Evolutionary conservation across 805 yeast species (phyloP), one percentile per base, ranked within the genome.

Genomic region (Brettanomyces custersianus): DNA sequence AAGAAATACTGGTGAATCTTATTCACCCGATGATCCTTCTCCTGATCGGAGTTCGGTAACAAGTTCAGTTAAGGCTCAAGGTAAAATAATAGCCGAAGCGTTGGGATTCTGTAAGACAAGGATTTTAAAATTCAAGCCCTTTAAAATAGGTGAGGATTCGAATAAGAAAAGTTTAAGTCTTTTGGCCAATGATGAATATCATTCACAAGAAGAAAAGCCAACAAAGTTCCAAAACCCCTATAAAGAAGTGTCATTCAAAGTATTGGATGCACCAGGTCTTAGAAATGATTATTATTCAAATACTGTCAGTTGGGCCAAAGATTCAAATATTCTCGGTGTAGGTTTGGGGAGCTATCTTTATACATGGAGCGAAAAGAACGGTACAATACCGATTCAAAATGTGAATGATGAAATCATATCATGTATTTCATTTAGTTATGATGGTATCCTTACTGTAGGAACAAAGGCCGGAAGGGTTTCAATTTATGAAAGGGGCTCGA

Each of bases 251-350:
- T 72, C 79, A 0, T 71, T 56, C 42, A 63, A 70, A 40, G 74
- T 75, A 0, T 54, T 78, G 15, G 80, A 74, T 49, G 88, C 92
- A 0, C 87, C 87, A 0, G 74, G 75, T 2, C 54, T 85, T 36
- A 60, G 80, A 41, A 79, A 83, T 53, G 94, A 86, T 52, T 85
- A 77, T 49, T 86, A 85, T 55, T 69, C 84, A 1, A 82, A 82
- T 49, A 60, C 82, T 37, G 69, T 85, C 0, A 70, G 85, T 4
- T 85, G 94, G 94, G 74, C 87, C 0, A 51, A 50, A 6, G 46
- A 45, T 12, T 57, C 73, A 1, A 65, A 65, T 29, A 62, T 60
- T 18, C 59, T 84, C 0, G 78, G 79, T 0, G 85, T 85, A 2
- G 95, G 88, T 0, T 59, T 84, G 22, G 78, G 74, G 0, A 48